phyloP scores from a whole-genome alignment of 2,329 filamentous ascomycete genomes.

The Atkinsonella hypoxylon region DNA sequence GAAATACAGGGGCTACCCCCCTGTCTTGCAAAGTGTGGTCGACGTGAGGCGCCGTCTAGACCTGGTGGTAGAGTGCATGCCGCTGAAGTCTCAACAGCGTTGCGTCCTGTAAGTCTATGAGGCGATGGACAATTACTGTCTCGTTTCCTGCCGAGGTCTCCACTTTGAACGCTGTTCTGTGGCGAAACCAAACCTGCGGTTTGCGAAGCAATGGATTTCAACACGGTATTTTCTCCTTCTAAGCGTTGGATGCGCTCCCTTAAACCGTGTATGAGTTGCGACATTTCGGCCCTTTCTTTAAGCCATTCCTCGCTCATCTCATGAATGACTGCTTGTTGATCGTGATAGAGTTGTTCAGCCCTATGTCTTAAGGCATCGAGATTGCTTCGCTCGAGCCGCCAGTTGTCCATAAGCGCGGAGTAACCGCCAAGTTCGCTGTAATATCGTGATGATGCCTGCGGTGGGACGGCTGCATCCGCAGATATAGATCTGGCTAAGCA shows the following conservation, averaged over 20 bases:
- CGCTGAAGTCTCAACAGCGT: slow-evolving; percentile 12
- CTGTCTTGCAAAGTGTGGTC: slow-evolving; percentile 19
- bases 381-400: slow-evolving; percentile 39
- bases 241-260: slow-evolving; percentile 25
- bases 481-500: slow-evolving; percentile 18
- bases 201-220: slow-evolving; percentile 20
- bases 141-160: slow-evolving; percentile 14
- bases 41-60: slow-evolving; percentile 21
- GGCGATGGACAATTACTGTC: slow-evolving; percentile 10
- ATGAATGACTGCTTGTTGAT: slow-evolving; percentile 41
- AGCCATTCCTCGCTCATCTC: slow-evolving; percentile 36
- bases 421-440: slow-evolving; percentile 30
- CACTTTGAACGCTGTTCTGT: slow-evolving; percentile 15
- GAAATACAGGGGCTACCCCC: slow-evolving; percentile 21
- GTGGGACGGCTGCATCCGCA: slow-evolving; percentile 18
- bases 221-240: slow-evolving; percentile 24
- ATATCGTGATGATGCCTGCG: slow-evolving; percentile 24
- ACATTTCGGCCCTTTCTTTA: slow-evolving; percentile 28
- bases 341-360: slow-evolving; percentile 43
- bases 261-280: slow-evolving; percentile 29
- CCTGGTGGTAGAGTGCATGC: slow-evolving; percentile 20
- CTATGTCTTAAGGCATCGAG: slow-evolving; percentile 41
- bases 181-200: slow-evolving; percentile 19
- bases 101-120: slow-evolving; percentile 11
- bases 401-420: slow-evolving; percentile 16